phyloP scores from a whole-genome alignment of 768 basidiomycete genomes.

The Serendipita sp. region DNA sequence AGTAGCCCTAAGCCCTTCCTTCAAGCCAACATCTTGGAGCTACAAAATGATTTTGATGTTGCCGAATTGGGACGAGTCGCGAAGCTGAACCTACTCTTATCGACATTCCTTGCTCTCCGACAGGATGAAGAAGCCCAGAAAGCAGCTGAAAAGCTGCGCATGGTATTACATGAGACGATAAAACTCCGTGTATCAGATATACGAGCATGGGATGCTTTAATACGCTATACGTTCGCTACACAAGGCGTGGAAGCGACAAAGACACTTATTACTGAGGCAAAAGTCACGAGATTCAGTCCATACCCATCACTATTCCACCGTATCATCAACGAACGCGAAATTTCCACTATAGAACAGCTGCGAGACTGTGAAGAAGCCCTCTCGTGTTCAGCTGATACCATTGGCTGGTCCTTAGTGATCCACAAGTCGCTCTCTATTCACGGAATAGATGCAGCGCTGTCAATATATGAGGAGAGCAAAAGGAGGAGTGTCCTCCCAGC shows the following conservation, averaged over 20 bases:
- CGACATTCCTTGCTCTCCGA: not conserved
- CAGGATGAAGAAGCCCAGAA: not conserved
- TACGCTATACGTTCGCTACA: not conserved
- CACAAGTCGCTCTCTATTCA: slow-evolving; percentile 29
- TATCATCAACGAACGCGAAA: not conserved
- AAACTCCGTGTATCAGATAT: not conserved
- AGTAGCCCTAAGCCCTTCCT: not conserved
- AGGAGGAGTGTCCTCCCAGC: slow-evolving; percentile 31
- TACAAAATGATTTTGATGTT: not conserved
- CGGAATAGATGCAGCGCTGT: slow-evolving; percentile 27
- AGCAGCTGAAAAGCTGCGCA: not conserved
- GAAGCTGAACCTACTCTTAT: not conserved
- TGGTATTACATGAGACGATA: not conserved
- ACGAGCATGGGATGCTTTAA: not conserved
- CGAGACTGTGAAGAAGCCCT: slow-evolving; percentile 27
- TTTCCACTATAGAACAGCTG: slow-evolving; percentile 25
- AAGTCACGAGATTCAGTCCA: not conserved
- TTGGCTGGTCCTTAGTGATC: slow-evolving; percentile 43
- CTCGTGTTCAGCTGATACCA: slow-evolving; percentile 23
- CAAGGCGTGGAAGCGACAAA: not conserved
- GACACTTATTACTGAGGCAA: not conserved
- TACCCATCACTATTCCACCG: not conserved
- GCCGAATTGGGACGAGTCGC: not conserved
- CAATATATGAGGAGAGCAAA: slow-evolving; percentile 34
- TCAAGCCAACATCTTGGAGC: not conserved